These are phyloP conservation scores for Camellia japonica DNA, from an alignment of 148 eudicot genomes.

Conservation along the genomic window DNA sequence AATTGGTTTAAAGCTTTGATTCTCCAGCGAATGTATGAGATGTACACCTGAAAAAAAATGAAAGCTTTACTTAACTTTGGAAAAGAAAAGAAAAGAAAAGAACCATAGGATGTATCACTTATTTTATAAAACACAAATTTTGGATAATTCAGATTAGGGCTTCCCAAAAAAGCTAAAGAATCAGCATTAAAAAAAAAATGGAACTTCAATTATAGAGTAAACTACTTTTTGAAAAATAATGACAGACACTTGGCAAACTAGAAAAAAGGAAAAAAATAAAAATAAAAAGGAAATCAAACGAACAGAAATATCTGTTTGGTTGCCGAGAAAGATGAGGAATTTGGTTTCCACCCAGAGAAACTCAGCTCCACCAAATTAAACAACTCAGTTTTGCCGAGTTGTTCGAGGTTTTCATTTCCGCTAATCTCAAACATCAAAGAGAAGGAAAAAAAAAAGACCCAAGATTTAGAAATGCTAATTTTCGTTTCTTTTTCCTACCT, in stretches of 20 bases:
- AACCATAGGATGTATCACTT: not conserved
- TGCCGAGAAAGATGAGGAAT: not conserved
- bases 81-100: not conserved
- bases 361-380: too few species aligned
- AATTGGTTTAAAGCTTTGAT: not conserved
- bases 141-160: not conserved
- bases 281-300: not conserved
- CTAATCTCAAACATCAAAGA: not conserved
- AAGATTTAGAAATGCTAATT: not conserved
- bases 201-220: not conserved
- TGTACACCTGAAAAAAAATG: slow-evolving; percentile 6
- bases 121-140: not conserved
- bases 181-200: not conserved
- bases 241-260: not conserved
- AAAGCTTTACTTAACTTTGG: not conserved
- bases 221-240: not conserved
- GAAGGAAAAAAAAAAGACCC: not conserved
- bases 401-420: not conserved
- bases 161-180: too few species aligned
- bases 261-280: not conserved
- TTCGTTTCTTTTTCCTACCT: not conserved
- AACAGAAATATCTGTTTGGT: not conserved
- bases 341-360: not conserved
- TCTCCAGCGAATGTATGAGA: not conserved
- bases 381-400: too few species aligned